These are phyloP conservation scores for Casuarina glauca DNA, from an alignment of 306 rosid genomes.

Conservation along the genomic window DNA sequence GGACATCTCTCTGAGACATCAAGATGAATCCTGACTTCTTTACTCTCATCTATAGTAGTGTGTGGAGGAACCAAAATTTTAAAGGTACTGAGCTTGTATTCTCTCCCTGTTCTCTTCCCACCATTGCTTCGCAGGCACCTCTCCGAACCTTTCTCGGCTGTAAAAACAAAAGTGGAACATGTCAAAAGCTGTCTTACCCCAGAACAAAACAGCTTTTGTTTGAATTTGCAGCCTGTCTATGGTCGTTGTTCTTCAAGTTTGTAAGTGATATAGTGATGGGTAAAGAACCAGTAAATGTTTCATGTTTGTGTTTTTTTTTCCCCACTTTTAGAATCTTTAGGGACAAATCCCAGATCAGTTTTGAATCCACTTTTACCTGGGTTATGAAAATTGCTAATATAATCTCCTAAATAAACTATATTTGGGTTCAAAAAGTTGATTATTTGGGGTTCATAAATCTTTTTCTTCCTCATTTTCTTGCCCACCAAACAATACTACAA, in stretches of 20 bases:
- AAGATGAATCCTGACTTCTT: constrained; percentile 25
- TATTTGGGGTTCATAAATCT: neutral
- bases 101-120: constrained; percentile 92
- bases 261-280: too few relatives aligned
- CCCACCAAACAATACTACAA: neutral
- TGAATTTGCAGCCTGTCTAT: neutral
- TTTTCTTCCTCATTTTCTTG: neutral
- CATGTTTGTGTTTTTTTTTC: too few relatives aligned
- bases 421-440: neutral
- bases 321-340: too few relatives aligned
- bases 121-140: constrained; percentile 73
- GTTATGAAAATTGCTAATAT: neutral
- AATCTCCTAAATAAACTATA: neutral
- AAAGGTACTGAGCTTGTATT: constrained; percentile 79
- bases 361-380: neutral
- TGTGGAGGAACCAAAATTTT: constrained; percentile 28
- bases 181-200: constrained; percentile 17
- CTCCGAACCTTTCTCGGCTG: constrained; percentile 89
- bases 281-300: too few relatives aligned
- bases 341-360: neutral
- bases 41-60: constrained; percentile 18
- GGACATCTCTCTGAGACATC: constrained; percentile 27
- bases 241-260: too few relatives aligned
- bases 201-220: neutral
- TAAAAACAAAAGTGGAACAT: constrained; percentile 4